These are phyloP conservation scores for Scenedesmus sp. DNA, from an alignment of 163 green algal species.

Conservation along the genomic window DNA sequence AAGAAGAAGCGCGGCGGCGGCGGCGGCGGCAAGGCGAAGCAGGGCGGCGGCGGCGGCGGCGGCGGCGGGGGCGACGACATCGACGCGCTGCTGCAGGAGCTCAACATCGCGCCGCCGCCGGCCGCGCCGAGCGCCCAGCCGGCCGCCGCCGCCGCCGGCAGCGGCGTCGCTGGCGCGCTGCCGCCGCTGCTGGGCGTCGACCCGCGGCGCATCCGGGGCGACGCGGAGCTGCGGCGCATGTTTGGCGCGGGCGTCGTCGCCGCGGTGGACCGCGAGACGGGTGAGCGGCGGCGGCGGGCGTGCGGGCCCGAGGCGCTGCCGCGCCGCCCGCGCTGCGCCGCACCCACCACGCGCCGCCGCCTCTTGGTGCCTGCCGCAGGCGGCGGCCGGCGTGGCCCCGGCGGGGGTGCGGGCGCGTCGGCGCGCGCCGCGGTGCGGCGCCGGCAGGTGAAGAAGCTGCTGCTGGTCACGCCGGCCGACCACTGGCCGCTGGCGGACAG, in stretches of 20 bases:
- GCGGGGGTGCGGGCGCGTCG: slow-evolving; percentile 15
- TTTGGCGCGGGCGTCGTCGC: slow-evolving; percentile 68
- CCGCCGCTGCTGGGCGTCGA: slow-evolving; percentile 54
- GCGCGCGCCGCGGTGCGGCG: slow-evolving; percentile 29
- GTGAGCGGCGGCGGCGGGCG: neutral
- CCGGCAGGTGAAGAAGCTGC: slow-evolving; percentile 49
- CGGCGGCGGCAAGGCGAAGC: slow-evolving; percentile 37
- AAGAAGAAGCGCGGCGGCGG: slow-evolving; percentile 30
- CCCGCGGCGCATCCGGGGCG: slow-evolving; percentile 48
- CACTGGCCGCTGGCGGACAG: slow-evolving; percentile 69
- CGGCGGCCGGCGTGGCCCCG: neutral
- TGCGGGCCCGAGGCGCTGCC: no score
- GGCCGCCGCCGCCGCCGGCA: neutral
- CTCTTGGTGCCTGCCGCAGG: neutral
- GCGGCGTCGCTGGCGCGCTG: neutral
- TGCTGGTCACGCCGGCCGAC: slow-evolving; percentile 70
- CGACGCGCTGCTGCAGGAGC: slow-evolving; percentile 56
- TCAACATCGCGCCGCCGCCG: slow-evolving; percentile 48
- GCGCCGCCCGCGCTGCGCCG: no score
- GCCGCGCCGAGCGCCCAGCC: neutral
- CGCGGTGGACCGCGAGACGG: slow-evolving; percentile 56
- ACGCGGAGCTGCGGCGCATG: slow-evolving; percentile 72
- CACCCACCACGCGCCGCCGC: neutral
- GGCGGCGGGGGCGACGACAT: slow-evolving; percentile 53
- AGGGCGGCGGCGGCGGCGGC: neutral